A percentile compares a stretch with the other conserved stretches of the same genome.
Conservation (phyloP, 768 basidiomycete genomes). For the Tylopilus plumbeoviolaceoides region DNA sequence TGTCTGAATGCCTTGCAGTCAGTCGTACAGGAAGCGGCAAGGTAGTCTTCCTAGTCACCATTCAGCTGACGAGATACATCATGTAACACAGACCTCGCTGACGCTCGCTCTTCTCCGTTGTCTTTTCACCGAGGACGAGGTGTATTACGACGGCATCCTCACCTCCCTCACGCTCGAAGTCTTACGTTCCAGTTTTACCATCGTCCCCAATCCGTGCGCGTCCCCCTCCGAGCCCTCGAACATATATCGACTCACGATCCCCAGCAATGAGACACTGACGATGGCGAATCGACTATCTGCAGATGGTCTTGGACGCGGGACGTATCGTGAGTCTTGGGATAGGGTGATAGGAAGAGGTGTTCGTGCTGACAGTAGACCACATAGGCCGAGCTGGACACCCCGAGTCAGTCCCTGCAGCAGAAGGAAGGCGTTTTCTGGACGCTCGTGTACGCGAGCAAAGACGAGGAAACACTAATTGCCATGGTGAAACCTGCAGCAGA, state of each 20-base stretch:
- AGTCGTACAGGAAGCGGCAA: background rate
- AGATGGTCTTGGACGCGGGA: too few species aligned
- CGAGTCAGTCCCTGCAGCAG: background rate
- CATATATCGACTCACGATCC: background rate
- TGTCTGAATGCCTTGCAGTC: background rate
- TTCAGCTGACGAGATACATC: background rate
- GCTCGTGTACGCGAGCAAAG: slow-evolving; percentile 5
- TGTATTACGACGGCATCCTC: background rate
- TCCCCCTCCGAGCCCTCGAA: background rate
- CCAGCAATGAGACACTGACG: slow-evolving; percentile 2
- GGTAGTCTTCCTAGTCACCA: background rate
- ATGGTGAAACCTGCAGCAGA: slow-evolving; percentile 4
- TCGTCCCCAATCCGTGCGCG: slow-evolving; percentile 42
- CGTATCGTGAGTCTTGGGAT: too few species aligned
- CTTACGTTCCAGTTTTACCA: slow-evolving; percentile 36
- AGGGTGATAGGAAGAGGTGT: too few species aligned
- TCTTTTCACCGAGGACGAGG: background rate
- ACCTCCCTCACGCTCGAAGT: background rate
- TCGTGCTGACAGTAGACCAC: too few species aligned
- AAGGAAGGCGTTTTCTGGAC: background rate
- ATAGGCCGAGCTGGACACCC: too few species aligned
- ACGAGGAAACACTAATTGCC: background rate
- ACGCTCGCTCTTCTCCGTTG: background rate
- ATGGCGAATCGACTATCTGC: too few species aligned
- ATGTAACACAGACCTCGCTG: background rate